Percentiles rank a stretch among this genome's conserved stretches.
Conservation (phyloP, 257 asterid species). For the Fraxinus americana region DNA sequence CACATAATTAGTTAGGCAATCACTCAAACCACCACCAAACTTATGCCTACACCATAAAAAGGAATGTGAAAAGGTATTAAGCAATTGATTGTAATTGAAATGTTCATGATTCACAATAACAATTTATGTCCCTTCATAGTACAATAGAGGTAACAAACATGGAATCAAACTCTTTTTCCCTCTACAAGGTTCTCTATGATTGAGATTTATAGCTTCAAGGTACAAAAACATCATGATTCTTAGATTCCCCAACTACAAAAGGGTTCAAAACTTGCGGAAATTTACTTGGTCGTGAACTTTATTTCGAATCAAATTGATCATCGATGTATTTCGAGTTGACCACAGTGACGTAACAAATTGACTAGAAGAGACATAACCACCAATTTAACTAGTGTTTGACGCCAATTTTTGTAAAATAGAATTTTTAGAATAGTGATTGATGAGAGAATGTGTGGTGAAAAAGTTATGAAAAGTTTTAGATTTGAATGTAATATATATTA, state of each 20-base stretch:
- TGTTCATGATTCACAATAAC: background rate
- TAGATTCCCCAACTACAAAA: constrained; percentile 30
- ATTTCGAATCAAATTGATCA: background rate
- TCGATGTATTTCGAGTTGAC: background rate
- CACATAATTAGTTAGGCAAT: too few relatives aligned
- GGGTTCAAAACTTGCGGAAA: too few relatives aligned
- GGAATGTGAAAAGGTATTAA: background rate
- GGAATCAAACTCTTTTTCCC: constrained; percentile 27
- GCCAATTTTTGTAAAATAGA: too few relatives aligned
- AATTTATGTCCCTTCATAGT: background rate
- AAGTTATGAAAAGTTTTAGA: too few relatives aligned
- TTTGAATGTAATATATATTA: too few relatives aligned
- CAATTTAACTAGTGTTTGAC: too few relatives aligned
- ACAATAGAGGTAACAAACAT: background rate
- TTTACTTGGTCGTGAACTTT: background rate
- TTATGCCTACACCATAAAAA: background rate
- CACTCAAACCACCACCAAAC: background rate
- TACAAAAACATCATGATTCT: constrained; percentile 22
- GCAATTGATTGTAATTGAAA: background rate
- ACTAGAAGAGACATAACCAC: too few relatives aligned
- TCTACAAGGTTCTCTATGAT: constrained; percentile 22
- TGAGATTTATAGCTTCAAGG: constrained; percentile 30
- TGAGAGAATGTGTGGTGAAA: too few relatives aligned
- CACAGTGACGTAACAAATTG: too few relatives aligned
- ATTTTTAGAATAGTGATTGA: too few relatives aligned